phyloP scores from a whole-genome alignment of 1,284 basidiomycete species.

The Apiotrichum veenhuisii region DNA sequence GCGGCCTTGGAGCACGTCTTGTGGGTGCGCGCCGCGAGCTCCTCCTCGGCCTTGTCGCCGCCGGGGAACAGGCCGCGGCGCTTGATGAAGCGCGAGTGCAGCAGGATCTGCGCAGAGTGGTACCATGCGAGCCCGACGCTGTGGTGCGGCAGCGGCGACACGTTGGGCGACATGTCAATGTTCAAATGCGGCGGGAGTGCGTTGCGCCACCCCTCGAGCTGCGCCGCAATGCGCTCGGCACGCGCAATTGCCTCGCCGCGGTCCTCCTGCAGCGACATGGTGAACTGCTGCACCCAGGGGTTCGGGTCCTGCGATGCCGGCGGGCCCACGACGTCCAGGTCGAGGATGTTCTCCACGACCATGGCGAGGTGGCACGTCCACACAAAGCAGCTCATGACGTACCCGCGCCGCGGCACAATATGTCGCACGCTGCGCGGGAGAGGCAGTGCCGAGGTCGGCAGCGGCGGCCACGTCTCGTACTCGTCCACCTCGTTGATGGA shows the following conservation, averaged over 20 bases:
- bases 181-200: constrained; percentile 25
- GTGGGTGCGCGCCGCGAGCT: constrained; percentile 16
- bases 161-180: constrained; percentile 17
- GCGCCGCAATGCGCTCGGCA: constrained; percentile 18
- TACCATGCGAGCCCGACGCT: constrained; percentile 41
- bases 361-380: constrained; percentile 41
- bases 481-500: constrained; percentile 49
- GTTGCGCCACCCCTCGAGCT: constrained; percentile 31
- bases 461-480: constrained; percentile 48
- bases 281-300: constrained; percentile 5
- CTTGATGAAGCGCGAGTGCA: constrained; percentile 39
- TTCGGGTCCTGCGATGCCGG: constrained; percentile 3
- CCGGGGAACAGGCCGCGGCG: constrained; percentile 6
- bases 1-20: constrained; percentile 39
- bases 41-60: constrained; percentile 6
- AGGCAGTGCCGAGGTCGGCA: constrained; percentile 23
- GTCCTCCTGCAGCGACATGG: not conserved
- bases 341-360: constrained; percentile 43
- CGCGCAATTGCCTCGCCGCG: constrained; percentile 3
- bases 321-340: constrained; percentile 33
- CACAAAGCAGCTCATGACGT: constrained; percentile 41
- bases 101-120: constrained; percentile 35
- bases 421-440: constrained; percentile 24
- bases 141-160: constrained; percentile 38
- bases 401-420: constrained; percentile 27